These are phyloP conservation scores for Cyberlindnera euphorbiiphila DNA, from an alignment of 805 yeast genomes.

Conservation along the genomic window DNA sequence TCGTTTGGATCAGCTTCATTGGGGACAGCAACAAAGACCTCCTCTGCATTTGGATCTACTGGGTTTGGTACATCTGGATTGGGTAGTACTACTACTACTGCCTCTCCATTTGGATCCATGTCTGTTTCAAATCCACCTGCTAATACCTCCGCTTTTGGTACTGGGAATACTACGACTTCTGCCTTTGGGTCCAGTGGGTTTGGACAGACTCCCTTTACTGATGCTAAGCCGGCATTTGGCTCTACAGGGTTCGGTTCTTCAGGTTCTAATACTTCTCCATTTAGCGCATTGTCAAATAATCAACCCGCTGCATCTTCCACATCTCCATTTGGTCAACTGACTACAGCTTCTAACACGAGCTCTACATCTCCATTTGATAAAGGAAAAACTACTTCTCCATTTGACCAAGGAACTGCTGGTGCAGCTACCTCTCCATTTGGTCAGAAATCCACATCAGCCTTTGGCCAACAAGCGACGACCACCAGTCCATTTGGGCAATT, in stretches of 20 bases:
- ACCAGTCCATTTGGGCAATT: no score
- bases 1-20: no score
- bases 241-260: conserved; percentile 4
- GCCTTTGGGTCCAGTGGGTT: conserved; percentile 3
- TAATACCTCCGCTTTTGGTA: background rate
- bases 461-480: no score
- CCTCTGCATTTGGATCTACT: conserved; percentile 15
- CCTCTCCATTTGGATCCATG: conserved; percentile 8
- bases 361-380: no score
- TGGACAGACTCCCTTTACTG: background rate
- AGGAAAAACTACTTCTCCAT: no score
- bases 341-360: no score
- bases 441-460: no score
- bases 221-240: conserved; percentile 1
- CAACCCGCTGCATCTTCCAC: conserved; percentile 1
- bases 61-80: conserved; percentile 10
- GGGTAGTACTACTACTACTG: conserved; percentile 1
- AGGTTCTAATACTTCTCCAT: conserved; percentile 16
- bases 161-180: conserved; percentile 1
- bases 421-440: no score
- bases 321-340: conserved; percentile 3
- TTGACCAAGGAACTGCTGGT: no score
- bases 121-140: background rate
- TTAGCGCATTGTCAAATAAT: no score
- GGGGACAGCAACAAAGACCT: conserved; percentile 6